Evolutionary conservation across 2,329 filamentous ascomycete genomes (phyloP).

Genomic region (Colletotrichum graminicola): DNA sequence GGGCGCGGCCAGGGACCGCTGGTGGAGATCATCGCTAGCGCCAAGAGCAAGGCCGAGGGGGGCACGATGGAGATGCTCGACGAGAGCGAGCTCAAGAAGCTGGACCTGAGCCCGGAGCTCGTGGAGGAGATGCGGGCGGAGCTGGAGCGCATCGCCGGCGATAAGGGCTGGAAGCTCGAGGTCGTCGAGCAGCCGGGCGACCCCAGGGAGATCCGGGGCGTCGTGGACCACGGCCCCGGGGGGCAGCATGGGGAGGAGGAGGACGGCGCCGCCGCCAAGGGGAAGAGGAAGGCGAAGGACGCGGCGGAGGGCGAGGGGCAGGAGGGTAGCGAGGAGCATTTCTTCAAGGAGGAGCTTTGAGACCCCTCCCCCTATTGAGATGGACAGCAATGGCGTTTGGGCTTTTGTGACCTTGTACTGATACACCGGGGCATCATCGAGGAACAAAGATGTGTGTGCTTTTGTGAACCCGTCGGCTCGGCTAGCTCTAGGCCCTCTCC

Average conservation of each 20-base stretch:
- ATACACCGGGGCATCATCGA: slow-evolving; percentile 14
- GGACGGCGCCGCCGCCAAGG: slow-evolving; percentile 20
- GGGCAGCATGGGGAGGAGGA: slow-evolving; percentile 41
- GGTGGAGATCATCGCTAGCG: slow-evolving; percentile 60
- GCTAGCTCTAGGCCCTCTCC: background rate
- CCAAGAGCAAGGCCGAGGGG: slow-evolving; percentile 66
- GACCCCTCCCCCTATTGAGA: background rate
- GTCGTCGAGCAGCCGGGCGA: slow-evolving; percentile 77
- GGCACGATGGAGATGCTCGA: slow-evolving; percentile 72
- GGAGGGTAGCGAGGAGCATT: slow-evolving; percentile 63
- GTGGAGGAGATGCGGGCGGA: slow-evolving; percentile 78
- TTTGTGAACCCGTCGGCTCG: background rate
- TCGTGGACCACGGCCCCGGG: slow-evolving; percentile 70
- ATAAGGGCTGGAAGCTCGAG: slow-evolving; percentile 84
- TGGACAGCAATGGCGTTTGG: slow-evolving; percentile 40
- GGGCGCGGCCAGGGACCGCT: slow-evolving; percentile 43
- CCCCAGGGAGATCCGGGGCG: slow-evolving; percentile 74
- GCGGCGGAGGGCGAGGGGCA: slow-evolving; percentile 40
- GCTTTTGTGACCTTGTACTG: slow-evolving; percentile 18
- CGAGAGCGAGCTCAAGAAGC: slow-evolving; percentile 75
- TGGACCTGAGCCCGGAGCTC: slow-evolving; percentile 74
- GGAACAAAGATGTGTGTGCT: background rate
- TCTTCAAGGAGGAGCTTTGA: slow-evolving; percentile 66
- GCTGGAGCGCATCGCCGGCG: slow-evolving; percentile 76
- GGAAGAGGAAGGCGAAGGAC: slow-evolving; percentile 31